These are phyloP conservation scores for Zygosaccharomyces bailii DNA, from an alignment of 805 yeast genomes.

Conservation along the genomic window DNA sequence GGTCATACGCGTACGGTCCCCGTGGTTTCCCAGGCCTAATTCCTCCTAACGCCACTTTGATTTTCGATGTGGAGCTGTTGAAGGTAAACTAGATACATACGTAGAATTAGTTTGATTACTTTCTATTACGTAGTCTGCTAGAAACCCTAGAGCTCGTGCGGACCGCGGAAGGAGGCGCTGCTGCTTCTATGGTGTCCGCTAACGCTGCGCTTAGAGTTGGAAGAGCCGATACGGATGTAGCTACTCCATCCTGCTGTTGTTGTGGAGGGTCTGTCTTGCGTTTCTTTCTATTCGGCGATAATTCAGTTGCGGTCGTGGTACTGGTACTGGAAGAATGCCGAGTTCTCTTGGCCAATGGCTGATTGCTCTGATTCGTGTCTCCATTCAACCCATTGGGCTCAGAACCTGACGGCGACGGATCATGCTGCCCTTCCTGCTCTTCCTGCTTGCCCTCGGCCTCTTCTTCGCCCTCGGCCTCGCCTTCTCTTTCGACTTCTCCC, in stretches of 20 bases:
- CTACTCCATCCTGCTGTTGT: slow-evolving; percentile 1
- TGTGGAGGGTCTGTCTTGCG: slow-evolving; percentile 11
- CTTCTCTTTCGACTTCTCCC: slow-evolving; percentile 1
- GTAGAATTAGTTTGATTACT: slow-evolving; percentile 14
- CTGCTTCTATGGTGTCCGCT: slow-evolving; percentile 3
- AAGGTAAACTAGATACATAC: slow-evolving; percentile 38
- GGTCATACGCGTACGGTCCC: slow-evolving; percentile 87
- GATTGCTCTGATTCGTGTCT: background rate
- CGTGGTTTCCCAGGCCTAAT: slow-evolving; percentile 96
- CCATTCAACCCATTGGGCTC: slow-evolving; percentile 14
- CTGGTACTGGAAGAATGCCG: slow-evolving; percentile 22
- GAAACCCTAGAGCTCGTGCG: slow-evolving; percentile 28
- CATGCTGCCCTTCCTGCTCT: slow-evolving; percentile 3
- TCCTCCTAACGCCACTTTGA: slow-evolving; percentile 93
- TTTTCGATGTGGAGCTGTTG: slow-evolving; percentile 75
- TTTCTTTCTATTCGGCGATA: slow-evolving; percentile 23
- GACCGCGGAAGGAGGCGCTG: slow-evolving; percentile 8
- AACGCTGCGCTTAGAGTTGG: background rate
- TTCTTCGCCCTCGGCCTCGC: background rate
- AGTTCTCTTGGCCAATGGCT: slow-evolving; percentile 28
- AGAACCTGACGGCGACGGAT: slow-evolving; percentile 5
- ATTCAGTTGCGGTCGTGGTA: slow-evolving; percentile 17
- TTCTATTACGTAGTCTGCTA: slow-evolving; percentile 30
- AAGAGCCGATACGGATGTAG: background rate
- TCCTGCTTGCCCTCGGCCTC: slow-evolving; percentile 1